Conservation (phyloP, 1,284 basidiomycete genomes). For the Pisolithus thermaeus region DNA sequence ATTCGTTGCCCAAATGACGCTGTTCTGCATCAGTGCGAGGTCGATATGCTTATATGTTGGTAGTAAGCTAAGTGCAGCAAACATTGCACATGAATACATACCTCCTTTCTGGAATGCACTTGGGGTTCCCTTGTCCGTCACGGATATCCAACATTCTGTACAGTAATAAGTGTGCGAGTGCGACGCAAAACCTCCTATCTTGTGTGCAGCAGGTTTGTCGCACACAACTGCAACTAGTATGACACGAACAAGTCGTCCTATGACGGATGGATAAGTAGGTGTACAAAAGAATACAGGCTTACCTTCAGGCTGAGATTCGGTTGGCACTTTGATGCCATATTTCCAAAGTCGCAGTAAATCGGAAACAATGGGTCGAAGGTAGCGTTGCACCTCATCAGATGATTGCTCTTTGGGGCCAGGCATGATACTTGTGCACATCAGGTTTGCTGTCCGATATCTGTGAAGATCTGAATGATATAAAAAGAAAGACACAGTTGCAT, state of each 20-base stretch:
- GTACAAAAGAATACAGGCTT: not conserved
- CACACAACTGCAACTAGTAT: slow-evolving; percentile 28
- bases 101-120: not conserved
- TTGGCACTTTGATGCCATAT: slow-evolving; percentile 19
- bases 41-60: not conserved
- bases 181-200: slow-evolving; percentile 30
- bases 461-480: not conserved
- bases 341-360: slow-evolving; percentile 28
- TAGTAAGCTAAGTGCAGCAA: not conserved
- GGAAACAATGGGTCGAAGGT: slow-evolving; percentile 23
- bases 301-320: slow-evolving; percentile 15
- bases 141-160: slow-evolving; percentile 9
- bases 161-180: slow-evolving; percentile 30
- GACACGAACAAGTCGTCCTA: slow-evolving; percentile 24
- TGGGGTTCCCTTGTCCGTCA: not conserved
- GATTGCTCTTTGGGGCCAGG: slow-evolving; percentile 32
- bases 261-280: not conserved
- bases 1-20: not conserved
- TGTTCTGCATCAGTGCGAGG: slow-evolving; percentile 1
- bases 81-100: not conserved
- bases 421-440: slow-evolving; percentile 27
- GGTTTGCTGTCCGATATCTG: slow-evolving; percentile 27
- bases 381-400: slow-evolving; percentile 24
- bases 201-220: slow-evolving; percentile 34
- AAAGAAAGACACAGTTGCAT: not conserved